Conservation (phyloP, 164 flowering plant genomes). For the Vitis rupestris region DNA sequence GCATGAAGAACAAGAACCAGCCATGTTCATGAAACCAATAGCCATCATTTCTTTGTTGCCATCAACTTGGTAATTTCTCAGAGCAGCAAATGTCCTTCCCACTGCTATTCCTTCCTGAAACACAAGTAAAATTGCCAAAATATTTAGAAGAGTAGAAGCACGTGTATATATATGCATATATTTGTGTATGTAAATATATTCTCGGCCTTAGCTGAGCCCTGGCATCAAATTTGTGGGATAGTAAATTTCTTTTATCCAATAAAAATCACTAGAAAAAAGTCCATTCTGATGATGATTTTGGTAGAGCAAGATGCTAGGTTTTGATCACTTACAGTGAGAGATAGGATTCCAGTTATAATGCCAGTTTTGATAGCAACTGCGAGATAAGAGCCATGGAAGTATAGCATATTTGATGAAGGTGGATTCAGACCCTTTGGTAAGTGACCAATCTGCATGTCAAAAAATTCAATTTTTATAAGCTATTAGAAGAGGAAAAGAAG, state of each 20-base stretch:
- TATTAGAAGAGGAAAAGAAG: not conserved
- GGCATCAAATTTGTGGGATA: too few relatives aligned
- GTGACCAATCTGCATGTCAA: conserved; percentile 52
- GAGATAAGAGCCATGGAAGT: conserved; percentile 38
- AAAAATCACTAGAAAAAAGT: too few relatives aligned
- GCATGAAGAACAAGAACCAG: conserved; percentile 72
- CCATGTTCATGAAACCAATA: conserved; percentile 75
- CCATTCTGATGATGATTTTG: not conserved
- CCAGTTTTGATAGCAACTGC: conserved; percentile 67
- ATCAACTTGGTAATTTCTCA: conserved; percentile 72
- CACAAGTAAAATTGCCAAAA: not conserved
- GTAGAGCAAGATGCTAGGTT: not conserved
- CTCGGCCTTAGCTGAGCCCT: too few relatives aligned
- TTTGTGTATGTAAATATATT: too few relatives aligned
- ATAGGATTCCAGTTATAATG: conserved; percentile 59
- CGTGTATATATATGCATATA: not conserved
- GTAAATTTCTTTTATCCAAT: too few relatives aligned
- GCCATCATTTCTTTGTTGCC: conserved; percentile 87
- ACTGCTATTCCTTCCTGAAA: conserved; percentile 78
- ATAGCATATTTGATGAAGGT: conserved; percentile 71
- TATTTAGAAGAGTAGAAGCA: not conserved
- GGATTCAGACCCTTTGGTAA: conserved; percentile 75
- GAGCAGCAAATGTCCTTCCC: conserved; percentile 71
- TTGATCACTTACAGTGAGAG: conserved; percentile 57
- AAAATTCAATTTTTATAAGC: not conserved